phyloP scores from a whole-genome alignment of 352 stramenopile genomes.

The Phytophthora fragariae region DNA sequence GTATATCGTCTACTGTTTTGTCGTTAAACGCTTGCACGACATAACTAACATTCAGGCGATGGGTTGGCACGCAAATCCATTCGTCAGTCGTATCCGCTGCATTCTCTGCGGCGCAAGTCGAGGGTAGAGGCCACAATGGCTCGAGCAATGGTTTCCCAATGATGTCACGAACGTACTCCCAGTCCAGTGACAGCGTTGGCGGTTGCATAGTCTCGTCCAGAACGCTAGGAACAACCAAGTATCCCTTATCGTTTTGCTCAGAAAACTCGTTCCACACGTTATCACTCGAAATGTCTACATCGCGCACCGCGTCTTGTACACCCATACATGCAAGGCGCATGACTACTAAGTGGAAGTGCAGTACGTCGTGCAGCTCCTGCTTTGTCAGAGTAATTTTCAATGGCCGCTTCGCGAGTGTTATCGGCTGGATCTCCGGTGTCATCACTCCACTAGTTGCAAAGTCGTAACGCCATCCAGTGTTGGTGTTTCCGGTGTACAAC shows the following conservation, averaged over 20 bases:
- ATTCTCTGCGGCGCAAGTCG: constrained; percentile 12
- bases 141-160: constrained; percentile 69
- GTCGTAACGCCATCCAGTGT: constrained; percentile 83
- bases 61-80: constrained; percentile 79
- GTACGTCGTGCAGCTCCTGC: constrained; percentile 60
- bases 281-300: constrained; percentile 67
- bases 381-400: constrained; percentile 56
- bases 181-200: constrained; percentile 55
- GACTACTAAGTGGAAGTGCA: constrained; percentile 81
- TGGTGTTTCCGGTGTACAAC: constrained; percentile 84
- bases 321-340: constrained; percentile 86
- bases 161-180: constrained; percentile 71
- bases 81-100: constrained; percentile 40
- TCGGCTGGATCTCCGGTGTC: constrained; percentile 60
- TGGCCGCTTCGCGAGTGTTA: constrained; percentile 65
- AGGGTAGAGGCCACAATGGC: constrained; percentile 71
- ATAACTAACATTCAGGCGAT: constrained; percentile 79
- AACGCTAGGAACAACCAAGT: constrained; percentile 78
- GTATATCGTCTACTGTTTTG: constrained; percentile 55
- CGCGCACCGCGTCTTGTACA: constrained; percentile 72
- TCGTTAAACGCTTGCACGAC: constrained; percentile 54
- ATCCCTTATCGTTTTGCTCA: constrained; percentile 89
- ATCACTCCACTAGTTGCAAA: constrained; percentile 85
- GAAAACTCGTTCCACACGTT: constrained; percentile 86
- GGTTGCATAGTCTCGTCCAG: constrained; percentile 33